Conservation (phyloP, 225 moss, liverwort and hornwort genomes). For the Lunularia cruciata region DNA sequence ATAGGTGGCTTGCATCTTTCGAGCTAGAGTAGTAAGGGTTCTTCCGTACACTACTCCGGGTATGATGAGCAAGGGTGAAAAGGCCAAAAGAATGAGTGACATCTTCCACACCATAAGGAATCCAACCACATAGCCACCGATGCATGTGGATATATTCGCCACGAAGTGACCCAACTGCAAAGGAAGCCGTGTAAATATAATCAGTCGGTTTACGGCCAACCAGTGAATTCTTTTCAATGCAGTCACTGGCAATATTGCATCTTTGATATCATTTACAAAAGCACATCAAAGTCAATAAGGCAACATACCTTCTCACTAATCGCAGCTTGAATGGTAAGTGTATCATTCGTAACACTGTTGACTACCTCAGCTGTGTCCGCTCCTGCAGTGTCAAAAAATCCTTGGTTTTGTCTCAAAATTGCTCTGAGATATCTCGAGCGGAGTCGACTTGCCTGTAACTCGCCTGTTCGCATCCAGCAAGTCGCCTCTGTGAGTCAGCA, state of each 20-base stretch:
- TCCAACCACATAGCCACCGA: conserved; percentile 56
- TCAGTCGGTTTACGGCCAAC: no score
- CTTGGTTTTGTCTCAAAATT: conserved; percentile 52
- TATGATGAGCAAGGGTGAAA: conserved; percentile 67
- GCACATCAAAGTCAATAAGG: not conserved
- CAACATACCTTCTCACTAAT: conserved; percentile 75
- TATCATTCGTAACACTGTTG: conserved; percentile 49
- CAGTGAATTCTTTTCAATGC: no score
- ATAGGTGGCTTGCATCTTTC: conserved; percentile 49
- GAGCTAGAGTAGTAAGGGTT: conserved; percentile 57
- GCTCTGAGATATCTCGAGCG: conserved; percentile 51
- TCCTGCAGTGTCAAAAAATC: conserved; percentile 51
- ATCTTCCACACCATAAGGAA: conserved; percentile 70
- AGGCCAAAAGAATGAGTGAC: conserved; percentile 56
- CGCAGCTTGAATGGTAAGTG: conserved; percentile 68
- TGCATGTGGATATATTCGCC: conserved; percentile 51
- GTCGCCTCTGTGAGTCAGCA: conserved; percentile 62
- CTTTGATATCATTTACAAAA: no score
- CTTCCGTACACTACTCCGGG: conserved; percentile 74
- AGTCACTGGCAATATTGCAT: no score
- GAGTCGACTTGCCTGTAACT: conserved; percentile 54
- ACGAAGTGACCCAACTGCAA: conserved; percentile 70
- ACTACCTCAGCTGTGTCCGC: conserved; percentile 51
- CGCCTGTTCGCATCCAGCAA: conserved; percentile 60
- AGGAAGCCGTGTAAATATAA: not conserved